Evolutionary conservation across 2,329 filamentous ascomycete species (phyloP), one percentile per base, ranked within the genome.

Genomic region (Cadophora malorum): DNA sequence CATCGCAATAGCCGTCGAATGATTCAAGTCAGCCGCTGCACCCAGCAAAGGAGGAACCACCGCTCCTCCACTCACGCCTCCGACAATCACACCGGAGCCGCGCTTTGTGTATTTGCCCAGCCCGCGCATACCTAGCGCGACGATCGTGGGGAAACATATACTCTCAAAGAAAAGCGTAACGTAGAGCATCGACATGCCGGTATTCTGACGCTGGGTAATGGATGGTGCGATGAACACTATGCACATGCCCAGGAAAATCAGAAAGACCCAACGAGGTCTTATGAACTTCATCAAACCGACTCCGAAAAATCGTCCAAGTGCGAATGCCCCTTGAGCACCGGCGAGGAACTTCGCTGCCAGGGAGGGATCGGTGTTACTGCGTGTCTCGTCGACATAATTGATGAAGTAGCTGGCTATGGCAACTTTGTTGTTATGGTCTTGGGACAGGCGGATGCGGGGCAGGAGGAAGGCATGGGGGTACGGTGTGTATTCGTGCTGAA

Each of bases 341-440:
- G 85, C 84, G 12, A 86, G 79, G 64, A 86, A 82, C 62, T 83
- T 82, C 5, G 85, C 80, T 14, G 79, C 82, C 0, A 77, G 72
- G 3, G 80, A 70, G 14, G 74, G 72, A 45, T 74, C 70, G 33
- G 79, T 78, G 55, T 76, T 76, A 6, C 75, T 69, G 4, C 79
- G 74, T n/a, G 79, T 78, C 70, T 84, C 82, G 41, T 76, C 78
- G 7, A 79, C 74, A 62, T 82, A 86, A 67, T 85, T 84, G 78
- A 88, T 86, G 74, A 86, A 87, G 72, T 88, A 87, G 45, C 79
- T 79, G 3, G 83, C 83, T 33, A 86, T 81, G 1, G 82, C 84
- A 5, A 86, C 81, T n/a, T n/a, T n/a, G n/a, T n/a, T 28, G 28
- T 28, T 28, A 28, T 3, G 28, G 28, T 28, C 28, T 28, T 28